Base-by-base conservation (phyloP, 257 asterid species). In the Thymus quinquecostatus region DNA sequence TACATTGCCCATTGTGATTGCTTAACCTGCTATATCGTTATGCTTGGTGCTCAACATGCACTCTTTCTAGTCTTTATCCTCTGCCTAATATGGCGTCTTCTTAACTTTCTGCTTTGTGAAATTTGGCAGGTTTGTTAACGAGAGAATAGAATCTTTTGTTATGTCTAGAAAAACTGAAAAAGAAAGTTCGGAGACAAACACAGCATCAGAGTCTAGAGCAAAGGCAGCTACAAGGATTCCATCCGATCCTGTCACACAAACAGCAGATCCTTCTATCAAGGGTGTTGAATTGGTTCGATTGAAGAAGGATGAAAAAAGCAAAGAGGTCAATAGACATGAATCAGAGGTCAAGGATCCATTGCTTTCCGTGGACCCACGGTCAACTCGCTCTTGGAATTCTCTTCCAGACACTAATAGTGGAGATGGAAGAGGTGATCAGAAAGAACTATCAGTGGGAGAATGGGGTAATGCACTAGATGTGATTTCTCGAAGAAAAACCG, bases 231-330 rank as follows among this genome's bases (percentile, higher is more conserved):
- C 75, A 10, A 81, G 54, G 66, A 68, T 81, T 62, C 73, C 82
- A 70, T 65, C 97, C 33, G 92, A 92, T 69, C 81, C 73, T 64
- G 70, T 78, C 82, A 79, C 95, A 27, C 83, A 66, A 73, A 79
- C 82, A 73, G 75, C 84, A 64, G 99, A 87, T 84, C 89, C 92
- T 73, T 89, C 96, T 51, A 75, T 69, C 38, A 95, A 87, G 76
- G 98, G 99, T 74, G 90, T 95, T 70, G 98, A 95, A 80, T 89
- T 95, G 82, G 98, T 95, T 45, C 93, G 83, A 64, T 75, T 95
- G 76, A 95, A 88, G 83, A 92, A 85, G 84, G 96, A 83, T 64
- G 84, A 82, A 72, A 68, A 82, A 72, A 75, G 56, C 10, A 61
- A 75, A 64, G 77, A 66, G 45, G 69, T 62, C 40, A 84, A 81